Base-by-base conservation (phyloP, 768 basidiomycete species). In the Tylopilus plumbeoviolaceoides region DNA sequence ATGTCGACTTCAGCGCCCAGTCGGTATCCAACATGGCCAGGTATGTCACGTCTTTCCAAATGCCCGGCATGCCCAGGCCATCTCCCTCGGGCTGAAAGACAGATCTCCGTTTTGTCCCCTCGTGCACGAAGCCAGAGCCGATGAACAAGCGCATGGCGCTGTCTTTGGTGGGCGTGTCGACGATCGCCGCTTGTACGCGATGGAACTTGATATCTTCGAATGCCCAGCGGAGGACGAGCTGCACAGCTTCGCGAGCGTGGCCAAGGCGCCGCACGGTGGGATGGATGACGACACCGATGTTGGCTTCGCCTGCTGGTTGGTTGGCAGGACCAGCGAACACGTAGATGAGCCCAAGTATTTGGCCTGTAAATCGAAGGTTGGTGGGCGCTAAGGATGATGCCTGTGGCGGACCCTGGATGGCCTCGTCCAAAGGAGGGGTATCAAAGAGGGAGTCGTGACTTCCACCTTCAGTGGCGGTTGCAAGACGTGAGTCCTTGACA, bases 21-120 rank as follows among this genome's bases (percentile, higher is more conserved):
- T 86, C 84, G 0, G 80, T 84, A 43, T 78, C 83, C 48, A 87
- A 64, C 58, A 87, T 73, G 7, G 77, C 83, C 31, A 85, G 67
- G 57, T 80, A 79, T 1, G 80, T 82, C 23, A 80, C 77, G 54
- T 85, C 82, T 56, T 77, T 82, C 81, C 81, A 85, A 43, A 74
- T 68, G 2, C 60, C 48, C 2, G 71, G n/a, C n/a, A n/a, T n/a
- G n/a, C n/a, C 72, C 50, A 76, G 55, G 17, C 66, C 70, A n/a
- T 66, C 68, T 4, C 61, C 68, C 7, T 60, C 63, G 5, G 74
- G 70, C 54, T 76, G 76, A 60, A 66, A 78, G 49, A 82, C 78
- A 0, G 79, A 74, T 41, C 79, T 75, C 30, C 85, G 78, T 40
- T 78, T 77, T 9, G 74, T 79, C 43, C 87, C 87, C 67, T 89